Percentiles rank a stretch among this genome's conserved stretches.
These are phyloP conservation scores for Holtermanniella nyarrowii DNA, from an alignment of 768 basidiomycete species.

Conservation along the genomic window DNA sequence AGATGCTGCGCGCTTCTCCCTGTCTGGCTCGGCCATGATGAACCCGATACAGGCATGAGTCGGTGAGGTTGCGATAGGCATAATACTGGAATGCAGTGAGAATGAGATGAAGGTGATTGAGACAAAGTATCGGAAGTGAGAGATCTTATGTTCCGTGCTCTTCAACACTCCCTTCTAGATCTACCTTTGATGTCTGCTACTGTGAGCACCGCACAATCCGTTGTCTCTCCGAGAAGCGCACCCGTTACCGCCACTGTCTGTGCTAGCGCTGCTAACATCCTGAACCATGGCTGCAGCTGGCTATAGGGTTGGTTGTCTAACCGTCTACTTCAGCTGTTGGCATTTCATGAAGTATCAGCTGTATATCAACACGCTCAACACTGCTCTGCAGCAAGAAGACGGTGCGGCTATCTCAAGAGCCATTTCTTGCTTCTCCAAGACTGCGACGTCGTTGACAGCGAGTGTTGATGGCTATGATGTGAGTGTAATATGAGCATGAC, in stretches of 20 bases:
- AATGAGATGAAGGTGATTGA: no score
- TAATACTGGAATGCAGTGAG: no score
- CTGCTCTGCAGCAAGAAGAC: slow-evolving; percentile 23
- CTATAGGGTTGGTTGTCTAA: not conserved
- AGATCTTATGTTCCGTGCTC: no score
- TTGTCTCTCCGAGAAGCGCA: no score
- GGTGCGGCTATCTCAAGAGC: slow-evolving; percentile 15
- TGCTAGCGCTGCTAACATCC: no score
- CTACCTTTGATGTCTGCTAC: no score
- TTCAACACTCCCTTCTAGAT: no score
- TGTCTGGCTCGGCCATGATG: not conserved
- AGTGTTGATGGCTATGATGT: slow-evolving; percentile 30
- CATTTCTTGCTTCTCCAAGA: slow-evolving; percentile 24
- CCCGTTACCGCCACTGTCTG: no score
- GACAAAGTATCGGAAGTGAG: not conserved
- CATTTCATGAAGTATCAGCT: slow-evolving; percentile 27
- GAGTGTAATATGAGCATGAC: not conserved
- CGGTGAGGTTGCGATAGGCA: not conserved
- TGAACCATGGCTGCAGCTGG: no score
- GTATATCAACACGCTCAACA: slow-evolving; percentile 26
- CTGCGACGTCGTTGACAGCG: slow-evolving; percentile 24
- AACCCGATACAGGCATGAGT: not conserved
- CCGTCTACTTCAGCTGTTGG: no score
- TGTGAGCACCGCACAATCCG: no score
- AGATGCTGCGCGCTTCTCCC: not conserved